Evolutionary conservation across 2,329 filamentous ascomycete genomes (phyloP).

Genomic region (Albifimbria verrucaria): DNA sequence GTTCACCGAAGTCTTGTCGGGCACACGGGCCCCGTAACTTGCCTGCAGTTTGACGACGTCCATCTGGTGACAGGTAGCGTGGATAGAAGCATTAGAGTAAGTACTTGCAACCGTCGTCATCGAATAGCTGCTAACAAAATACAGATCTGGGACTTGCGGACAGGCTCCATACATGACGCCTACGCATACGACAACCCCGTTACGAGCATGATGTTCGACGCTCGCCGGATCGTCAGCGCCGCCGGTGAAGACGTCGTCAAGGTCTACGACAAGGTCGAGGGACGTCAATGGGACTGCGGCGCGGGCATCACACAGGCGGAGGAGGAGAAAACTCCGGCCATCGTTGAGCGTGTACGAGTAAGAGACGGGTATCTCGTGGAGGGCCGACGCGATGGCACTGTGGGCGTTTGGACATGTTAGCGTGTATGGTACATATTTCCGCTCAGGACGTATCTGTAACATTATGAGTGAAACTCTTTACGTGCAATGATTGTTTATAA

Average conservation of each 20-base stretch:
- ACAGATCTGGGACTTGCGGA: slow-evolving; percentile 99
- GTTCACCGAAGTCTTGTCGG: slow-evolving; percentile 96
- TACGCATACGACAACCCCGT: slow-evolving; percentile 92
- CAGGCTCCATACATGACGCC: slow-evolving; percentile 90
- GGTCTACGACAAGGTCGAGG: slow-evolving; percentile 96
- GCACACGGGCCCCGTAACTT: slow-evolving; percentile 91
- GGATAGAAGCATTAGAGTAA: slow-evolving; percentile 90
- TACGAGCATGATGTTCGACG: slow-evolving; percentile 96
- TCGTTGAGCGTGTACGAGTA: slow-evolving; percentile 83
- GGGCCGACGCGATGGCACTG: slow-evolving; percentile 79
- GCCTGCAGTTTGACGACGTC: slow-evolving; percentile 92
- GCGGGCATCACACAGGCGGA: slow-evolving; percentile 71
- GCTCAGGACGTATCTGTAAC: background rate
- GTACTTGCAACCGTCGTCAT: no score
- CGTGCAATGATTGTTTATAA: no score
- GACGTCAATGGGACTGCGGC: slow-evolving; percentile 94
- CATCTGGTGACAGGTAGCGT: slow-evolving; percentile 90
- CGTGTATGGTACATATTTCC: slow-evolving; percentile 4
- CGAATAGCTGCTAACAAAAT: slow-evolving; percentile 19
- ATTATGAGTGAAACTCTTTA: no score
- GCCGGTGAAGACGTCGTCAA: slow-evolving; percentile 93
- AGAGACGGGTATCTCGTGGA: slow-evolving; percentile 94
- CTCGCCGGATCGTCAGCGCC: slow-evolving; percentile 82
- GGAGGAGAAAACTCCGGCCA: slow-evolving; percentile 59
- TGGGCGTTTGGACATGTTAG: slow-evolving; percentile 85